Base-by-base conservation (phyloP, 2,329 filamentous ascomycete genomes). In the Aureobasidium musti region DNA sequence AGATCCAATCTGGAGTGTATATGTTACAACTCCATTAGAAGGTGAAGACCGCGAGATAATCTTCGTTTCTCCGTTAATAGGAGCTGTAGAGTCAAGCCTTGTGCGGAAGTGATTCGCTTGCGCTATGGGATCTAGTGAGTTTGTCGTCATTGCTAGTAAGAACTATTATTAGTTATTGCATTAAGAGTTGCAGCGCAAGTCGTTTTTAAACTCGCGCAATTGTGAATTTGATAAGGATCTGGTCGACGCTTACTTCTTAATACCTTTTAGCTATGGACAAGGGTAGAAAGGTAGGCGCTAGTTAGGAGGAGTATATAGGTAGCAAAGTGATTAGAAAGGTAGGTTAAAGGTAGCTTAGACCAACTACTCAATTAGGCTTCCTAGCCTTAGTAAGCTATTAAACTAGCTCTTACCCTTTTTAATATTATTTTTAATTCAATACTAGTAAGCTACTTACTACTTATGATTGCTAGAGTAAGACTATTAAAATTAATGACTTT, bases 1-100 rank as follows among this genome's bases (percentile, higher is more conserved):
- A 2, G 69, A 67, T 39, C 73, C 75, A 28, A 76, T 70, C 49
- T 69, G 69, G 28, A 77, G n/a, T 0, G 67, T 69, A 63, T 76
- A 77, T 14, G 70, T 68, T 2, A 61, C 52, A 5, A 71, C 68
- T 7, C 67, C 69, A 33, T 57, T 59, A 5, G 53, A 61, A 8
- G 67, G 69, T 33, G 72, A 68, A 4, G 70, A 69, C 19, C 75
- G 71, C 1, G 70, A 71, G 10, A 70, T 63, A 21, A 77, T 77
- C 11, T 35, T 53, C 4, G 49, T 39, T 13, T 21, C 10, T 11
- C 26, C 14, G 10, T 64, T 33, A 4, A 35, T 61, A 3, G 61
- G 26, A 6, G 39, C 37, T 19, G 35, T 21, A 14, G 45, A 19
- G 26, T 14, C n/a, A 0, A 63, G 21, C 13, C 33, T 47, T 21